phyloP scores from a whole-genome alignment of 257 asterid species.

The Fraxinus quadrangulata region DNA sequence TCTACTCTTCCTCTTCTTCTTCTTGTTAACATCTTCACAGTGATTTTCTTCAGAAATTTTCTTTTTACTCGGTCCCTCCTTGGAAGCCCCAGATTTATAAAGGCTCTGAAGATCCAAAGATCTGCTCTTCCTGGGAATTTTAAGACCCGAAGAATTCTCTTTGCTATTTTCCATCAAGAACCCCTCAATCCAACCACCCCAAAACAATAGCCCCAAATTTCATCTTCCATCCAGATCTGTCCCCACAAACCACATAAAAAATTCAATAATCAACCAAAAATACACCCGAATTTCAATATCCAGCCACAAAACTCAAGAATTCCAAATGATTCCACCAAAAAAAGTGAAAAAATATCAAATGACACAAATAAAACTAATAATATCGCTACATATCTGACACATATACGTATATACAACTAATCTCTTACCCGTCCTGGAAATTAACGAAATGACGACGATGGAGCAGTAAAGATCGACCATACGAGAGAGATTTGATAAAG shows the following conservation, averaged over 20 bases:
- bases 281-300: conserved; percentile 26
- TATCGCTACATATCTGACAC: conserved; percentile 28
- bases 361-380: conserved; percentile 23
- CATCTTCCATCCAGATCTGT: conserved; percentile 76
- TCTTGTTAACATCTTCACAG: conserved; percentile 39
- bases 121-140: conserved; percentile 66
- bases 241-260: conserved; percentile 44
- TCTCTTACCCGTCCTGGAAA: conserved; percentile 48
- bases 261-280: conserved; percentile 28
- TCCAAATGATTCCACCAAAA: conserved; percentile 25
- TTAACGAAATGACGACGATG: conserved; percentile 38
- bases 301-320: neutral
- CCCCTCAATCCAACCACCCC: conserved; percentile 50
- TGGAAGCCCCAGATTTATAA: conserved; percentile 51
- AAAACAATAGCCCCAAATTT: conserved; percentile 43
- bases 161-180: conserved; percentile 74
- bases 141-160: conserved; percentile 54
- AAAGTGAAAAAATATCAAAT: conserved; percentile 21
- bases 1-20: conserved; percentile 57
- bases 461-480: conserved; percentile 52
- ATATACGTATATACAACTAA: neutral
- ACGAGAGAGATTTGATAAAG: conserved; percentile 30
- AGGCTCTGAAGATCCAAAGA: conserved; percentile 85
- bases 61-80: conserved; percentile 41
- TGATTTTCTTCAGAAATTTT: conserved; percentile 40